Evolutionary conservation across 1,139 yeast species (phyloP), one percentile per base, ranked within the genome.

Genomic region (Candida labiduridarum): DNA sequence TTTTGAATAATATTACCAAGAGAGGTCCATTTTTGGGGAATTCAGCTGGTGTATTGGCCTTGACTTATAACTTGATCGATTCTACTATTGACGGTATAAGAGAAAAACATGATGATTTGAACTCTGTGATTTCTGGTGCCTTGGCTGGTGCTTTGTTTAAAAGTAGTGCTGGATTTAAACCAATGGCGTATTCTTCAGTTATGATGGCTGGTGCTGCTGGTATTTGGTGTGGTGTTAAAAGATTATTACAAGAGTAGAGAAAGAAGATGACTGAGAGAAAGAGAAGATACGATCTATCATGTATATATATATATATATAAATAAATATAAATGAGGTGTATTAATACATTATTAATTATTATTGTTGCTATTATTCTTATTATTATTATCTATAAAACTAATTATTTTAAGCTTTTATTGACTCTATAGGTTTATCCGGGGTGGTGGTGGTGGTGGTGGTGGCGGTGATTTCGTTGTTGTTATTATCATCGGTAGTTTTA

Each of bases 21-120:
- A 85, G 97, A 68, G 99, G 99, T 50, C 99, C 99, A 30, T 92
- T 83, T 69, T 73, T 92, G 65, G 99, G 98, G 60, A 94, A 94
- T 75, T 85, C 87, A 45, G 96, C 97, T 11, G 99, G 98, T 72
- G 96, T 91, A 19, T 79, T 94, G 62, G 97, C 97, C 34, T 74
- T 94, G 62, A 82, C 89, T 54, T 94, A 94, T 72, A 94, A 94
- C 74, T 70, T 92, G 59, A 78, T 90, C 59, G 94, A 91, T 69
- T 84, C 96, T 34, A 67, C 86, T 14, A 78, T 94, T 58, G 98
- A 90, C 66, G 81, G 83, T 45, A 64, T 83, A 50, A 85, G 97
- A 72, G 97, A 96, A 49, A 82, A 85, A 67, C 98, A 92, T 68
- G 98, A 94, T 68, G 86, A 87, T 61, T 65, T 73, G 50, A 94